Evolutionary conservation across 2,329 filamentous ascomycete species (phyloP).

Genomic region (Cercospora citrullina): DNA sequence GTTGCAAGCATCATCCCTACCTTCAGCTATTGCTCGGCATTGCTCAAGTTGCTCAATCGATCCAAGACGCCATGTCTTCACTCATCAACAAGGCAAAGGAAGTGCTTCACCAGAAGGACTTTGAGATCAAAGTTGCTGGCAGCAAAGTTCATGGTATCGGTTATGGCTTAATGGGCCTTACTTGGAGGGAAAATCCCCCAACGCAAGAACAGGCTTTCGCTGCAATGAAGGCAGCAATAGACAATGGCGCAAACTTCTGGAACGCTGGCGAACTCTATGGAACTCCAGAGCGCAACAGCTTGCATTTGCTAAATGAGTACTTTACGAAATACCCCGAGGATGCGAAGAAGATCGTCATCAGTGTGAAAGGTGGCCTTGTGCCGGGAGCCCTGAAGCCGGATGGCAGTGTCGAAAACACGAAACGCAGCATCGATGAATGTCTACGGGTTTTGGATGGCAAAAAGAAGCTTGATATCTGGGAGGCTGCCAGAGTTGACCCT

Average conservation of each 20-base stretch:
- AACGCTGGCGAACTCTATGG: conserved; percentile 55
- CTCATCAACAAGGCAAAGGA: conserved; percentile 36
- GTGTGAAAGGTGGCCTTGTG: conserved; percentile 52
- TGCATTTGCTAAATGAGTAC: conserved; percentile 53
- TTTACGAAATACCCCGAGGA: conserved; percentile 55
- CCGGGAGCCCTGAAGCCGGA: conserved; percentile 41
- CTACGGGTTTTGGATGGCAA: conserved; percentile 48
- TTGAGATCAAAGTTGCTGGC: conserved; percentile 25
- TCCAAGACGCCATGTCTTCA: conserved; percentile 23
- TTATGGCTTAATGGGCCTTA: conserved; percentile 54
- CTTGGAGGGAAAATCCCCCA: conserved; percentile 46
- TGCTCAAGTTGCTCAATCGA: not conserved
- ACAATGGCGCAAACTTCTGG: conserved; percentile 49
- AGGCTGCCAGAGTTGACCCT: conserved; percentile 48
- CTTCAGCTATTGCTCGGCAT: not conserved
- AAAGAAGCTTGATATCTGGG: conserved; percentile 53
- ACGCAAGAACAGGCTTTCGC: conserved; percentile 44
- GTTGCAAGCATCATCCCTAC: not conserved
- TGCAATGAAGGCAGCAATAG: conserved; percentile 42
- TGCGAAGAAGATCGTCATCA: conserved; percentile 52
- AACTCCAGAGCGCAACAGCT: conserved; percentile 47
- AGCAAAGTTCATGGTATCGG: conserved; percentile 39
- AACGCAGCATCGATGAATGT: conserved; percentile 49
- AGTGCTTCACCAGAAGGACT: conserved; percentile 26
- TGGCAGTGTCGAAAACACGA: conserved; percentile 45